Evolutionary conservation across 345 rosid genomes (phyloP), one percentile per base, ranked within the genome.

Genomic region (Gossypium australe): DNA sequence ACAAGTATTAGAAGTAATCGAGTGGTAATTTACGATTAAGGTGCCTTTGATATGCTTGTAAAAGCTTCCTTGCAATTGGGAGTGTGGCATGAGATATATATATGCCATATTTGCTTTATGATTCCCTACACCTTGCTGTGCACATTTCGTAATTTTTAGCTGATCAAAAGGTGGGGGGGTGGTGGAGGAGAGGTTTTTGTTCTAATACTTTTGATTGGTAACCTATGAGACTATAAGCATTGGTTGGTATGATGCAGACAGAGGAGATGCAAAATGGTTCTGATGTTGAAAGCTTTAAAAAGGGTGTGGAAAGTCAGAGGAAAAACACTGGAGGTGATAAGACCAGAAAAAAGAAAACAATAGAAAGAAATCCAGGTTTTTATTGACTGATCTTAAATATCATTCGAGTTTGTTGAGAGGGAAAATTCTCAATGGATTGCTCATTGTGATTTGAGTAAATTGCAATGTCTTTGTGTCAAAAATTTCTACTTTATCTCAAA

Each of bases 191-290:
- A 34, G 41, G 41, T 34, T 34, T 34, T 38, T 51, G 27, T 64
- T 17, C 3, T 47, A 47, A 59, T 20, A 38, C 5, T 73, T 17
- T 16, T 43, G 5, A 34, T 62, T 18, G 11, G 44, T 66, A 44
- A 66, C 34, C 27, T 66, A 20, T 44, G 70, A 45, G 13, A 27
- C 41, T 80, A 3, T 34, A 48, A 58, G 9, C 70, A 12, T 27
- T 24, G 45, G 53, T 44, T 34, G 41, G 41, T 34, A 13, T 72
- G 57, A 18, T 77, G 86, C 83, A 88, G 92, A 75, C 44, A 71
- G 80, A 73, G 77, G 81, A 86, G 69, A 78, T 84, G 77, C 66
- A 61, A 27, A 70, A 70, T 60, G 77, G 27, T 60, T 79, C 77
- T 53, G 75, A 59, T 56, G 43, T 52, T 74, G 70, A 75, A 51